Evolutionary conservation across 148 eudicot genomes (phyloP).

Genomic region (Camellia lanceoleosa): DNA sequence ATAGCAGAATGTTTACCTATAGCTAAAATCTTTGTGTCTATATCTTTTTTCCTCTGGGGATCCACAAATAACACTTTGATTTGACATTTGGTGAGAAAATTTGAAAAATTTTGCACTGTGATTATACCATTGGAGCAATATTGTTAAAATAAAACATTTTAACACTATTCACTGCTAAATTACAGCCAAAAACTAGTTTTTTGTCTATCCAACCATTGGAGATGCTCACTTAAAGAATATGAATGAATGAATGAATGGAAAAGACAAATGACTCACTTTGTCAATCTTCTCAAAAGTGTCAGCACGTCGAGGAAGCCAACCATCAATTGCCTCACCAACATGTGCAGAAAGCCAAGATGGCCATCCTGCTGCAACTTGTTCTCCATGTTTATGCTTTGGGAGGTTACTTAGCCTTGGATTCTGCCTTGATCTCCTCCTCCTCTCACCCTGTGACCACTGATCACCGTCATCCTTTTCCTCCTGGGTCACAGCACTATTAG

Average conservation of each 20-base stretch:
- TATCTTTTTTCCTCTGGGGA: too few species aligned
- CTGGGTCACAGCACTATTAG: conserved; percentile 35
- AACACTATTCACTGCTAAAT: too few species aligned
- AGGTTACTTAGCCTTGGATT: conserved; percentile 73
- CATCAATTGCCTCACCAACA: conserved; percentile 86
- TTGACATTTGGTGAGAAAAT: too few species aligned
- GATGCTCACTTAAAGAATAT: background rate
- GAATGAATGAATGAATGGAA: background rate
- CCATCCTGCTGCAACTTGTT: conserved; percentile 98
- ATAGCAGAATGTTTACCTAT: too few species aligned
- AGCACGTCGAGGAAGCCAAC: conserved; percentile 95
- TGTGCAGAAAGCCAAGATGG: conserved; percentile 92
- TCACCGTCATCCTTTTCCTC: conserved; percentile 46
- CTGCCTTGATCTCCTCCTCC: conserved; percentile 57
- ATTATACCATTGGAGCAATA: too few species aligned
- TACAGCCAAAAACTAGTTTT: too few species aligned
- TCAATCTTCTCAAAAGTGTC: conserved; percentile 94
- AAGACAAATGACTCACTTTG: conserved; percentile 45
- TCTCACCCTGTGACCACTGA: conserved; percentile 50
- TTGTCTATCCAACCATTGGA: too few species aligned
- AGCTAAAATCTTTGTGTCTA: too few species aligned
- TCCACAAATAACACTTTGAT: too few species aligned
- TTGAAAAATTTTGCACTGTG: too few species aligned
- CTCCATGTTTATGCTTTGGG: conserved; percentile 65
- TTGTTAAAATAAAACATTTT: too few species aligned